Percentiles rank a stretch among this genome's conserved stretches.
These are phyloP conservation scores for Diplodia mutila DNA, from an alignment of 2,329 filamentous ascomycete genomes.

Conservation along the genomic window DNA sequence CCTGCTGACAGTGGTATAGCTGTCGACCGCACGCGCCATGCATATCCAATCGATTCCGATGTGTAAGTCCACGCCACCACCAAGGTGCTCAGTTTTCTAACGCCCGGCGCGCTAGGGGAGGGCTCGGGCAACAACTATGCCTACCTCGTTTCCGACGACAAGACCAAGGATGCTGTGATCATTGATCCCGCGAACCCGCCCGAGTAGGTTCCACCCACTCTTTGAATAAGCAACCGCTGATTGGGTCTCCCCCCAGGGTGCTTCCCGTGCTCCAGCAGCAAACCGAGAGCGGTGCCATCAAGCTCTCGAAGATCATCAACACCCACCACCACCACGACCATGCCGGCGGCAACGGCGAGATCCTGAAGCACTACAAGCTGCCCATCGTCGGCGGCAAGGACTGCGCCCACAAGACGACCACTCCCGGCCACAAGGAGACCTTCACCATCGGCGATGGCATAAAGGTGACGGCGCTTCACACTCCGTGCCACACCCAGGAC, in stretches of 20 bases:
- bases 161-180: constrained; percentile 59
- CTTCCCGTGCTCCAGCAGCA: constrained; percentile 71
- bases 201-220: constrained; percentile 60
- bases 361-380: constrained; percentile 70
- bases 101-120: constrained; percentile 60
- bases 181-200: constrained; percentile 79
- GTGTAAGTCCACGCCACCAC: constrained; percentile 62
- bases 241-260: constrained; percentile 51
- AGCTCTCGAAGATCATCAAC: constrained; percentile 88
- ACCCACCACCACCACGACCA: constrained; percentile 98
- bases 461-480: constrained; percentile 84
- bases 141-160: constrained; percentile 62
- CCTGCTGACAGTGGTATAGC: constrained; percentile 6
- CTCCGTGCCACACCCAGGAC: constrained; percentile 97
- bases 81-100: constrained; percentile 18
- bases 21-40: constrained; percentile 60
- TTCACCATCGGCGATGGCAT: constrained; percentile 84
- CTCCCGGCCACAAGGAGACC: constrained; percentile 72
- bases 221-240: neutral
- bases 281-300: constrained; percentile 71
- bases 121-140: constrained; percentile 82
- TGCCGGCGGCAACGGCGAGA: constrained; percentile 83
- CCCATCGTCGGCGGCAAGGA: constrained; percentile 87
- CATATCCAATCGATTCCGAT: constrained; percentile 88
- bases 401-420: constrained; percentile 78